These are phyloP conservation scores for Tetrastigma voinierianum DNA, from an alignment of 164 flowering plant genomes.

Conservation along the genomic window DNA sequence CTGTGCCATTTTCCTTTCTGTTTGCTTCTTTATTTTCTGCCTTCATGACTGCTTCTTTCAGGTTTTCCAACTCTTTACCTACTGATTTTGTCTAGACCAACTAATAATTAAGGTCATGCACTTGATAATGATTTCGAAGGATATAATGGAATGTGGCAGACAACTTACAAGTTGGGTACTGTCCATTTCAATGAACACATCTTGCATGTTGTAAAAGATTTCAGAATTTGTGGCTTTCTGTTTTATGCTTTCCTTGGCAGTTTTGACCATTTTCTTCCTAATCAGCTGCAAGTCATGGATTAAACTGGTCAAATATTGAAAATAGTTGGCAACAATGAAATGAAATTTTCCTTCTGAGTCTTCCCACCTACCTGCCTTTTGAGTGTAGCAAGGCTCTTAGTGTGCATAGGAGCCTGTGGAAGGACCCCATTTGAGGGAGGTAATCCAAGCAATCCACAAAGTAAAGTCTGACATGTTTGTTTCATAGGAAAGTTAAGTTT, in stretches of 20 bases:
- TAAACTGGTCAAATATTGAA: neutral
- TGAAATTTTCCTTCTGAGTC: neutral
- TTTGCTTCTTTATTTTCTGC: conserved; percentile 12
- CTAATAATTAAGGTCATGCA: neutral
- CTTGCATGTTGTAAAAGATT: conserved; percentile 52
- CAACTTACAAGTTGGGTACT: conserved; percentile 24
- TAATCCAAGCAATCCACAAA: conserved; percentile 50
- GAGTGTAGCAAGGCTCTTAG: conserved; percentile 47
- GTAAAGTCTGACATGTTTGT: conserved; percentile 29
- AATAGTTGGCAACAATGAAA: neutral
- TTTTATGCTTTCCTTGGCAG: conserved; percentile 53
- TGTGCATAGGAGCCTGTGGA: conserved; percentile 67
- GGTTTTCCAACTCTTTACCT: conserved; percentile 31
- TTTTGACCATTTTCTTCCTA: conserved; percentile 43
- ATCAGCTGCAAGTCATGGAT: conserved; percentile 25
- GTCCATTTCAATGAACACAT: conserved; percentile 38
- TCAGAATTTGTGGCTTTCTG: conserved; percentile 42
- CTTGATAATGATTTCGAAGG: neutral
- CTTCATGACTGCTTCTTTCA: conserved; percentile 42
- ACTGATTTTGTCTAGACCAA: conserved; percentile 19
- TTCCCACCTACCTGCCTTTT: conserved; percentile 29
- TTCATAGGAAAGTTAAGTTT: neutral
- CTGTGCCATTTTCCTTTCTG: neutral
- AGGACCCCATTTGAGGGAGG: conserved; percentile 61
- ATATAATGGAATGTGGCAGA: neutral